phyloP scores from a whole-genome alignment of 345 rosid genomes.

The rapeseed (Brassica napus) region DNA sequence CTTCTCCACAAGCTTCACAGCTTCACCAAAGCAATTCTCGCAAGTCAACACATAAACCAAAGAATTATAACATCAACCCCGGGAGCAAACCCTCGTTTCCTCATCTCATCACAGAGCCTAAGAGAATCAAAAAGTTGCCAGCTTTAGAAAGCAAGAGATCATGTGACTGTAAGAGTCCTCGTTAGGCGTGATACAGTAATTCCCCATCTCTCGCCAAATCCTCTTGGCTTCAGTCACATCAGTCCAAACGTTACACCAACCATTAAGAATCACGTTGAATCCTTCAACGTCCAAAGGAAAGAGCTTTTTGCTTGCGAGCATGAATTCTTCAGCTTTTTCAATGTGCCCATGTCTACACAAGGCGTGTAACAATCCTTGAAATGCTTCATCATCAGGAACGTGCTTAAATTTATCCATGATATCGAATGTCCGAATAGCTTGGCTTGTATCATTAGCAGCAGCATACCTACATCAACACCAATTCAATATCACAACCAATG shows the following conservation, averaged over 20 bases:
- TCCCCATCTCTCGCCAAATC: slow-evolving; percentile 84
- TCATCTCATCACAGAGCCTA: slow-evolving; percentile 87
- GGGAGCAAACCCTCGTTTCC: slow-evolving; percentile 69
- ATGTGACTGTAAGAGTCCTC: slow-evolving; percentile 62
- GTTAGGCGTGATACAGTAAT: slow-evolving; percentile 63
- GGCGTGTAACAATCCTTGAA: slow-evolving; percentile 46
- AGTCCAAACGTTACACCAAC: slow-evolving; percentile 71
- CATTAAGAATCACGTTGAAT: slow-evolving; percentile 75
- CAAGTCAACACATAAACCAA: slow-evolving; percentile 67
- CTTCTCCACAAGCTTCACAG: slow-evolving; percentile 62
- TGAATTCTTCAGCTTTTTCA: slow-evolving; percentile 93
- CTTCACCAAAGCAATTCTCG: slow-evolving; percentile 69
- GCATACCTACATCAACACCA: slow-evolving; percentile 57
- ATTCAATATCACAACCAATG: slow-evolving; percentile 11
- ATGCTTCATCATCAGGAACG: slow-evolving; percentile 78
- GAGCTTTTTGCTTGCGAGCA: slow-evolving; percentile 76
- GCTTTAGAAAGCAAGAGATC: slow-evolving; percentile 86
- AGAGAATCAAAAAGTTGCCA: slow-evolving; percentile 76
- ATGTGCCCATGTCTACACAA: slow-evolving; percentile 77
- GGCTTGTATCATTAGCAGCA: slow-evolving; percentile 67
- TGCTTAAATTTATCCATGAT: slow-evolving; percentile 77
- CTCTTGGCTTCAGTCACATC: slow-evolving; percentile 85
- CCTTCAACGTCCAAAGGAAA: slow-evolving; percentile 62
- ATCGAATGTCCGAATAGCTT: slow-evolving; percentile 68
- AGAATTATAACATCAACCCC: slow-evolving; percentile 71